Evolutionary conservation across 192 early-diverging fungal genomes (phyloP).

Genomic region (Phycomyces blakesleeanus): DNA sequence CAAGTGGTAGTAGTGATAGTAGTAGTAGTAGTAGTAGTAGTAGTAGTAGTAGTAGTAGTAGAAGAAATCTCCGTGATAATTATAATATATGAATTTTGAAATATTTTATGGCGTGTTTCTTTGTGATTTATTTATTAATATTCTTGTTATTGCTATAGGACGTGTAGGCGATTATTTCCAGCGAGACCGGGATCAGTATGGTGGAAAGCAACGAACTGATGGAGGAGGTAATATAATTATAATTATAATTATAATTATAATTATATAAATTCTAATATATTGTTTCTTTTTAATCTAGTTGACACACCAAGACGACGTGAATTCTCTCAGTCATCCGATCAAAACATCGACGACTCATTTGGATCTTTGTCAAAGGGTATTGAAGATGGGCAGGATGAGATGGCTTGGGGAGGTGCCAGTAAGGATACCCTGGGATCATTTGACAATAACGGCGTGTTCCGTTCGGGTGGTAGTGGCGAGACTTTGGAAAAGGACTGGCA

Average conservation of each 20-base stretch:
- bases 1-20: no score
- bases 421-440: constrained; percentile 7
- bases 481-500: neutral
- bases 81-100: no score
- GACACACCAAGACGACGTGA: neutral
- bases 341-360: neutral
- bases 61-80: neutral
- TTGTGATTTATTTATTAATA: neutral
- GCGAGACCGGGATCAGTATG: neutral
- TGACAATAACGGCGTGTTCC: constrained; percentile 9
- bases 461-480: neutral
- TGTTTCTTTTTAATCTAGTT: no score
- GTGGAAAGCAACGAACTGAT: neutral
- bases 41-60: no score
- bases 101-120: neutral
- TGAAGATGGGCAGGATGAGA: neutral
- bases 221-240: neutral
- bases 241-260: no score
- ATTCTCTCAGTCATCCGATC: neutral
- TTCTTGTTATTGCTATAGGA: neutral
- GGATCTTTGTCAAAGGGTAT: neutral
- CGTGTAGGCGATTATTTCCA: constrained; percentile 14
- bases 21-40: no score
- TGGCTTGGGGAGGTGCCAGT: constrained; percentile 3
- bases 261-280: no score